These are phyloP conservation scores for Phytopythium litorale DNA, from an alignment of 352 stramenopile genomes.

Conservation along the genomic window DNA sequence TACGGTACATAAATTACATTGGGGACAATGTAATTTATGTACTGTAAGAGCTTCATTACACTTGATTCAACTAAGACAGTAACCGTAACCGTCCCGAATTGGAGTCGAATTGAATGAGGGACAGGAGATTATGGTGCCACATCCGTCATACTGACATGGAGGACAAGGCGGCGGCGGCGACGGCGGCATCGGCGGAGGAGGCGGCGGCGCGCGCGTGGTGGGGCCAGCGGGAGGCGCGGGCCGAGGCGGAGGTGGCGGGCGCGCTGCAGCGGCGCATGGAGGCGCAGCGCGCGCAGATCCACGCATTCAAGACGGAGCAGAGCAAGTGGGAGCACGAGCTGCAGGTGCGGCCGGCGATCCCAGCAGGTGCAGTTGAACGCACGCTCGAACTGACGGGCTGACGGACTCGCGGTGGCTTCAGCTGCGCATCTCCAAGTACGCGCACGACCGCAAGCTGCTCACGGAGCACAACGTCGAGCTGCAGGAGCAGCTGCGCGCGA, in stretches of 20 bases:
- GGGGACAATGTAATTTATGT: too few relatives aligned
- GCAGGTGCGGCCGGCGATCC: constrained; percentile 20
- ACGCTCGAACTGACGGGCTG: background rate
- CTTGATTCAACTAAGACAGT: too few relatives aligned
- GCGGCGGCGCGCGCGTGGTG: constrained; percentile 59
- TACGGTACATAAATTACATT: too few relatives aligned
- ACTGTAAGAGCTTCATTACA: too few relatives aligned
- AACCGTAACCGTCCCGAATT: too few relatives aligned
- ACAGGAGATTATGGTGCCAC: too few relatives aligned
- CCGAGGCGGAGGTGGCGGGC: constrained; percentile 45
- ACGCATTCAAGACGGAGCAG: constrained; percentile 78
- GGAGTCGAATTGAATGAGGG: too few relatives aligned
- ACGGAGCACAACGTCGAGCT: constrained; percentile 83
- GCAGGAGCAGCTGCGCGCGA: constrained; percentile 40
- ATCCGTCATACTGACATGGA: background rate
- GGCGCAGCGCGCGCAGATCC: constrained; percentile 60
- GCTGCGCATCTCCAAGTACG: constrained; percentile 73
- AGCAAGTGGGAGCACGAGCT: constrained; percentile 82
- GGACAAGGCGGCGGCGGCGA: background rate
- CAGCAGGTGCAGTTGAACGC: background rate
- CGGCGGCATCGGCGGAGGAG: constrained; percentile 10
- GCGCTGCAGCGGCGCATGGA: constrained; percentile 67
- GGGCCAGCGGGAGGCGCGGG: constrained; percentile 41
- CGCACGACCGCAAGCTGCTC: constrained; percentile 70
- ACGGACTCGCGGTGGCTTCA: constrained; percentile 9